Evolutionary conservation across 2,329 filamentous ascomycete species (phyloP), one percentile per base, ranked within the genome.

Genomic region (Aspergillus sp.): DNA sequence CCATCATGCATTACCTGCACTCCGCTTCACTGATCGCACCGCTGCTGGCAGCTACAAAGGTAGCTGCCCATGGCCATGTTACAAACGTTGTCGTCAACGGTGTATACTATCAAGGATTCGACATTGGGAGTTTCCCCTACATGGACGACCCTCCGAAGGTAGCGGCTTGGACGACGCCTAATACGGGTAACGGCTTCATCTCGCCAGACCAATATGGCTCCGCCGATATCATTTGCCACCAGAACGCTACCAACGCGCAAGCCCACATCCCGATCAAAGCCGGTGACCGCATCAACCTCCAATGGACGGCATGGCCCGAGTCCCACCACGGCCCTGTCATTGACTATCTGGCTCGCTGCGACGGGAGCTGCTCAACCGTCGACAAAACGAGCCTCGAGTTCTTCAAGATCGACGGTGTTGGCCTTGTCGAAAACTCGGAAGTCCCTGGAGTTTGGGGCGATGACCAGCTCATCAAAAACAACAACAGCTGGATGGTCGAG

Each of bases 291-390:
- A 63, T 87, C 59, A 71, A 78, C 43, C 67, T 87, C 45, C 74
- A 80, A 59, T 87, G 84, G 85, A 80, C 75, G 53, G 74, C 74
- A 14, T 87, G 85, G 85, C 83, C 84, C 4, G 74, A 79, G 2
- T 79, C 76, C 40, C 81, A 88, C 71, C 75, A 82, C 52, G 82
- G 82, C 1, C 83, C 84, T 5, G 77, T 86, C 56, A 74, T 86
- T 54, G 78, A 79, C 66, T 86, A 86, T 72, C 72, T 86, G 5
- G 84, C 84, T 45, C 74, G 74, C 51, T 83, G 80, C 66, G 65
- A 76, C 43, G 80, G 76, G 16, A 75, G 81, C 60, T 84, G 80
- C 62, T 71, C 76, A 22, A 65, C 68, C 0, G 79, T 77, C 54
- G 76, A 80, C 64, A 79, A 81, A 64, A 70, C 65, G 1, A 62